Evolutionary conservation across 768 basidiomycete genomes (phyloP).

Genomic region (Exsudoporus frostii): DNA sequence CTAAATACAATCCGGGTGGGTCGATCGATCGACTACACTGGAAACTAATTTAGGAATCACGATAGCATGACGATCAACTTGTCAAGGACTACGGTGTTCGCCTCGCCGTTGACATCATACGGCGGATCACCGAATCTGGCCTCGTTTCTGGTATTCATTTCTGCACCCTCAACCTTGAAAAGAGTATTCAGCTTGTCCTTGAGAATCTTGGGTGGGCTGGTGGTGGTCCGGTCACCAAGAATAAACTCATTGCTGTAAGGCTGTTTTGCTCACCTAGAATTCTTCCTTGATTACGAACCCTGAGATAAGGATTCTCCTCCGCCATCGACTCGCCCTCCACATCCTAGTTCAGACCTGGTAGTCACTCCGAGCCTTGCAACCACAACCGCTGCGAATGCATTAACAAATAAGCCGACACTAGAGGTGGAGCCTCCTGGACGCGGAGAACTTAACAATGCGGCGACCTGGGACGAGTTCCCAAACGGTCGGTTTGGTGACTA

Average conservation of each 20-base stretch:
- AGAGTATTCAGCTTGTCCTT: slow-evolving; percentile 84
- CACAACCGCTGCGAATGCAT: slow-evolving; percentile 53
- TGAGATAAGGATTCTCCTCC: slow-evolving; percentile 40
- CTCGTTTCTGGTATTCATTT: slow-evolving; percentile 80
- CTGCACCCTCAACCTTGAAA: slow-evolving; percentile 96
- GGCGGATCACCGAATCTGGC: slow-evolving; percentile 50
- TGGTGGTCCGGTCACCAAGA: slow-evolving; percentile 40
- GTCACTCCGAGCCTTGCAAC: slow-evolving; percentile 68
- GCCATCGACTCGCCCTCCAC: slow-evolving; percentile 28
- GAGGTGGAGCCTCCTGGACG: slow-evolving; percentile 57
- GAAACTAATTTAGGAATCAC: background rate
- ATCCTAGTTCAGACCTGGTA: slow-evolving; percentile 37
- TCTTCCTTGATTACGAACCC: background rate
- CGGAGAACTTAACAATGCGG: slow-evolving; percentile 73
- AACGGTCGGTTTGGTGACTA: slow-evolving; percentile 98
- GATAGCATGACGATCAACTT: slow-evolving; percentile 87
- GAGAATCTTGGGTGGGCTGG: slow-evolving; percentile 76
- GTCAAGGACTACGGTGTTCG: slow-evolving; percentile 94
- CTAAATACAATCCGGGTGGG: slow-evolving; percentile 76
- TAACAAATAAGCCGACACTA: slow-evolving; percentile 47
- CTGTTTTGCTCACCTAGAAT: slow-evolving; percentile 8
- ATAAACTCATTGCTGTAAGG: slow-evolving; percentile 66
- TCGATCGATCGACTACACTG: background rate
- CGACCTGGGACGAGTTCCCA: slow-evolving; percentile 93
- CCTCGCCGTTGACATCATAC: slow-evolving; percentile 80